These are phyloP conservation scores for Epithele typhae DNA, from an alignment of 768 basidiomycete genomes.

Conservation along the genomic window DNA sequence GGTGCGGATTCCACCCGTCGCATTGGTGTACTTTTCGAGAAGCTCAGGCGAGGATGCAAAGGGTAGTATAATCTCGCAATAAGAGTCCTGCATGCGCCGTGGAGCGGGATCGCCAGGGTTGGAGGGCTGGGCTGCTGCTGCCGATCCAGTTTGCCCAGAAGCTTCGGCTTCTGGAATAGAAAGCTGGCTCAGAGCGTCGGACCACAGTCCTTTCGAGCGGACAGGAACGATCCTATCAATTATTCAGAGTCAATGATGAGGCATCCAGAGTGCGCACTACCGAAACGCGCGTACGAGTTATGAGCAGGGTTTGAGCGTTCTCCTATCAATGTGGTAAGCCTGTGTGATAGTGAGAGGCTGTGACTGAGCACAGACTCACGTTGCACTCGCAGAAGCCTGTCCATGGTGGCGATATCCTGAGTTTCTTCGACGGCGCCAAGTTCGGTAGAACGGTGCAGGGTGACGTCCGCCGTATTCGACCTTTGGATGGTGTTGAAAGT, in stretches of 20 bases:
- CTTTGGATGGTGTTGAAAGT: no score
- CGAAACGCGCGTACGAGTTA: conserved; percentile 12
- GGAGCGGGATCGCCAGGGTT: no score
- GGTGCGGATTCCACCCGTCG: conserved; percentile 63
- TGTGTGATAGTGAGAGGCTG: conserved; percentile 21
- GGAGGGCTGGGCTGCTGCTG: no score
- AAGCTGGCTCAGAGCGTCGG: conserved; percentile 39
- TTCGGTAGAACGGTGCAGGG: conserved; percentile 17
- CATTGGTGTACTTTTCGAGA: conserved; percentile 68
- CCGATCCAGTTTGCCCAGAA: no score
- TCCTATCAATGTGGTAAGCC: conserved; percentile 1
- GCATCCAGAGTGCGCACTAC: no score
- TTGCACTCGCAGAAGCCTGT: conserved; percentile 48
- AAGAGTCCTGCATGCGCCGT: conserved; percentile 66
- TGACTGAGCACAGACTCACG: conserved; percentile 38
- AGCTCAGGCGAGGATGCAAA: conserved; percentile 56
- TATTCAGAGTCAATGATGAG: background rate
- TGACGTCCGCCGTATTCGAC: no score
- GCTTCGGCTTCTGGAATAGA: conserved; percentile 16
- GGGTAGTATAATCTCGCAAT: conserved; percentile 60
- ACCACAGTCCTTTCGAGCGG: conserved; percentile 52
- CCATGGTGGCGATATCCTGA: conserved; percentile 55
- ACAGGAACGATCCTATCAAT: conserved; percentile 50
- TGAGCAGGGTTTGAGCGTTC: conserved; percentile 14
- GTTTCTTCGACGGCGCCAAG: conserved; percentile 41